Percentiles rank a stretch among this genome's conserved stretches.
Conservation (phyloP, 108 stramenopile genomes). For the Skeletonema tropicum region DNA sequence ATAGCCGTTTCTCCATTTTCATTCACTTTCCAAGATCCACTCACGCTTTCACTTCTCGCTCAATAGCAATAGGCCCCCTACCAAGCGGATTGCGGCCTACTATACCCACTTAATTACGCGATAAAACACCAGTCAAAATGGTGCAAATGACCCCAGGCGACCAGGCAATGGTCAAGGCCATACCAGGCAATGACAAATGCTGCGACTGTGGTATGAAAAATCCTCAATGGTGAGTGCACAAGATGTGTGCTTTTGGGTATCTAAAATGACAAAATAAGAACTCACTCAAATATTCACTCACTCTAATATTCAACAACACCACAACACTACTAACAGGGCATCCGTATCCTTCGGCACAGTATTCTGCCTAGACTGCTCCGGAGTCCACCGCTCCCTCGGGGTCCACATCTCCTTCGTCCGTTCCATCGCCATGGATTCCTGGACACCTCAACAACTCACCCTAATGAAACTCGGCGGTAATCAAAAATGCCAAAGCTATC, state of each 20-base stretch:
- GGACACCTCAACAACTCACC: conserved; percentile 83
- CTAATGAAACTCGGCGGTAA: conserved; percentile 88
- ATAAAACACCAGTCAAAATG: conserved; percentile 49
- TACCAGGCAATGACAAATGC: conserved; percentile 88
- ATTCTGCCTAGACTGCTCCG: conserved; percentile 97
- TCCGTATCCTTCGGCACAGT: conserved; percentile 93
- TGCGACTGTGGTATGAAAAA: conserved; percentile 95
- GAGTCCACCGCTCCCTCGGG: conserved; percentile 95
- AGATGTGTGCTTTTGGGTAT: no score
- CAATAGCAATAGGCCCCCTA: no score
- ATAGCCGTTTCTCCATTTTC: no score
- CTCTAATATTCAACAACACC: no score
- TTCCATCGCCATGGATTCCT: conserved; percentile 97
- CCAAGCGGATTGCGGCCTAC: no score
- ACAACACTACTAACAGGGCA: conserved; percentile 28
- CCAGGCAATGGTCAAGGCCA: conserved; percentile 73
- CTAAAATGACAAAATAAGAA: no score
- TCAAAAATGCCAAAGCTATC: conserved; percentile 69
- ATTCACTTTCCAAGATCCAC: no score
- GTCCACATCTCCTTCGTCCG: conserved; percentile 97
- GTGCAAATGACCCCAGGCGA: conserved; percentile 85
- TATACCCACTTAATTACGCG: no score
- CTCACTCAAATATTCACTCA: no score
- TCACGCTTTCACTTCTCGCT: no score
- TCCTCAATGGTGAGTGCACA: conserved; percentile 84